Conservation (phyloP, 1,139 yeast species). For the Candida gigantensis region DNA sequence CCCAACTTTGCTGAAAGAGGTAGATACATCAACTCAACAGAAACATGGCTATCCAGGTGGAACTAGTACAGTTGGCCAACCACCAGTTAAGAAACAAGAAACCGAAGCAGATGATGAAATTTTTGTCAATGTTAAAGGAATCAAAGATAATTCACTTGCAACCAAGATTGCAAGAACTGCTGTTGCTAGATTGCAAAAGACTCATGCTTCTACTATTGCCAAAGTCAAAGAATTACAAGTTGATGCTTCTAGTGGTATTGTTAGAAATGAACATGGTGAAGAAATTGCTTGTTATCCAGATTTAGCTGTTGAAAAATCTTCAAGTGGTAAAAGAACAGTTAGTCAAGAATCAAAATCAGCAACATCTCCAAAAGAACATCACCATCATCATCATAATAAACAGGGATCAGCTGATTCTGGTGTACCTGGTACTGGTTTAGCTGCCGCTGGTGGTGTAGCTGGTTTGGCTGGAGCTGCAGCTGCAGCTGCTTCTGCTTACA, state of each 20-base stretch:
- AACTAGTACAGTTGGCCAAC: conserved; percentile 1
- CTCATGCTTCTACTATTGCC: conserved; percentile 26
- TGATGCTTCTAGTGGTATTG: conserved; percentile 32
- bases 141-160: conserved; percentile 28
- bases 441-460: conserved; percentile 7
- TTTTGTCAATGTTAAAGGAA: conserved; percentile 34
- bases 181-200: conserved; percentile 26
- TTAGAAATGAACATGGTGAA: conserved; percentile 32
- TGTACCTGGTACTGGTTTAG: conserved; percentile 12
- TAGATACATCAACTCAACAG: background rate
- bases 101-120: conserved; percentile 15
- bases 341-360: conserved; percentile 2
- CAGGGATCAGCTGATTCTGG: no score
- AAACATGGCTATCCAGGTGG: conserved; percentile 2
- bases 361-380: background rate
- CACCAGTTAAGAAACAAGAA: conserved; percentile 5
- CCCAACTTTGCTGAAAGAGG: background rate
- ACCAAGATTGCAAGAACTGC: conserved; percentile 32
- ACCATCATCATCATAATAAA: background rate
- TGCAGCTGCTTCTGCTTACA: conserved; percentile 7
- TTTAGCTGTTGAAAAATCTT: conserved; percentile 10
- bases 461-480: conserved; percentile 11
- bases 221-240: conserved; percentile 30
- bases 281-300: conserved; percentile 17
- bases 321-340: conserved; percentile 2